These are phyloP conservation scores for Vitellaria paradoxa DNA, from an alignment of 179 eudicot species.

Conservation along the genomic window DNA sequence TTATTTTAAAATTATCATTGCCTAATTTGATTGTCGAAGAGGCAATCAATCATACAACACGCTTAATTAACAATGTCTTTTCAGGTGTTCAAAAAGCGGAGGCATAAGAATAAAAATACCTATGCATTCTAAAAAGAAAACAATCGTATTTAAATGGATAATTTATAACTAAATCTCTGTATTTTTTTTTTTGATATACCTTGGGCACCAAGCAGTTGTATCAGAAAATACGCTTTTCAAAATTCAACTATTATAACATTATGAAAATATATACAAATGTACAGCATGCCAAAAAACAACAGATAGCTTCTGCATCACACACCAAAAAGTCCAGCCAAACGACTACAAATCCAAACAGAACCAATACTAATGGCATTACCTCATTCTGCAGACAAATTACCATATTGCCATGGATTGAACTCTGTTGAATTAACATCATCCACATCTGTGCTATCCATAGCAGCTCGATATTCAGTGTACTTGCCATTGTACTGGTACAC, in stretches of 20 bases:
- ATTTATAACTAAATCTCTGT: too few relatives aligned
- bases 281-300: slow-evolving; percentile 1
- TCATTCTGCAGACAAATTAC: slow-evolving; percentile 34
- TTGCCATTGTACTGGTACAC: slow-evolving; percentile 49
- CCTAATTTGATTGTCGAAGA: too few relatives aligned
- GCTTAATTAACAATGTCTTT: too few relatives aligned
- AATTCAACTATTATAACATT: background rate
- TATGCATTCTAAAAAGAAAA: too few relatives aligned
- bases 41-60: too few relatives aligned
- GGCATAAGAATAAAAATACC: too few relatives aligned
- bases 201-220: background rate
- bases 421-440: slow-evolving; percentile 34
- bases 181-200: too few relatives aligned
- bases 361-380: background rate
- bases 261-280: slow-evolving; percentile 9
- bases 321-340: background rate
- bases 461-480: slow-evolving; percentile 40
- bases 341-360: background rate
- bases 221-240: background rate
- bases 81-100: too few relatives aligned
- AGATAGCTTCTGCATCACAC: background rate
- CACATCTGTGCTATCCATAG: slow-evolving; percentile 27
- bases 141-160: too few relatives aligned
- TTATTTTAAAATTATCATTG: too few relatives aligned
- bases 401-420: slow-evolving; percentile 68